These are phyloP conservation scores for Taxawa tesnikishii DNA, from an alignment of 2,329 filamentous ascomycete species.

Conservation along the genomic window DNA sequence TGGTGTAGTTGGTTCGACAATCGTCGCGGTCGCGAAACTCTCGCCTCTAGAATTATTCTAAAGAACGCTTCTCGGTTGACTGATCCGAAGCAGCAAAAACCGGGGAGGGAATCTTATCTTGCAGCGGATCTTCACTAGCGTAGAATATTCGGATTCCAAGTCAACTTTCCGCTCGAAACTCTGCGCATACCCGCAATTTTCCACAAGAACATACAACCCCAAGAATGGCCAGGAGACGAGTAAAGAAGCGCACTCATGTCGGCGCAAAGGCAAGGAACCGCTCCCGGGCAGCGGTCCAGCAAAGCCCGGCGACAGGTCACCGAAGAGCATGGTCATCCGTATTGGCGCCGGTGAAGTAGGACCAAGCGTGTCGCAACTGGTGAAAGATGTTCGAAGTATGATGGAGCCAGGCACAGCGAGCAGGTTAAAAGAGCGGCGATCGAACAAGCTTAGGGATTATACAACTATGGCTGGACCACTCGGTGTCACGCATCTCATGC, in stretches of 20 bases:
- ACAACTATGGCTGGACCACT: conserved; percentile 90
- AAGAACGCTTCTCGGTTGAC: too few species aligned
- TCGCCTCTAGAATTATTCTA: too few species aligned
- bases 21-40: too few species aligned
- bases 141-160: too few species aligned
- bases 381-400: conserved; percentile 78
- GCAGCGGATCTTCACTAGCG: background rate
- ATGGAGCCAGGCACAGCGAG: conserved; percentile 94
- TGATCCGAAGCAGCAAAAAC: too few species aligned
- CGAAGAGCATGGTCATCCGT: conserved; percentile 97
- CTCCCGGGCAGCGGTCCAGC: conserved; percentile 36
- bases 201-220: too few species aligned
- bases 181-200: too few species aligned
- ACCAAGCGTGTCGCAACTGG: conserved; percentile 79
- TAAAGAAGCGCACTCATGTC: conserved; percentile 81
- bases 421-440: conserved; percentile 76
- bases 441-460: conserved; percentile 83
- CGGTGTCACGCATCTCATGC: conserved; percentile 80
- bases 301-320: conserved; percentile 53
- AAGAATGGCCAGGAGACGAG: conserved; percentile 69
- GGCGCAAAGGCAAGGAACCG: conserved; percentile 49
- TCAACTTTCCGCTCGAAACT: too few species aligned
- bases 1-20: too few species aligned
- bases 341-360: conserved; percentile 92
- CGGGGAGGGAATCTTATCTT: background rate